Base-by-base conservation (phyloP, 306 rosid genomes). In the Prunus mira region DNA sequence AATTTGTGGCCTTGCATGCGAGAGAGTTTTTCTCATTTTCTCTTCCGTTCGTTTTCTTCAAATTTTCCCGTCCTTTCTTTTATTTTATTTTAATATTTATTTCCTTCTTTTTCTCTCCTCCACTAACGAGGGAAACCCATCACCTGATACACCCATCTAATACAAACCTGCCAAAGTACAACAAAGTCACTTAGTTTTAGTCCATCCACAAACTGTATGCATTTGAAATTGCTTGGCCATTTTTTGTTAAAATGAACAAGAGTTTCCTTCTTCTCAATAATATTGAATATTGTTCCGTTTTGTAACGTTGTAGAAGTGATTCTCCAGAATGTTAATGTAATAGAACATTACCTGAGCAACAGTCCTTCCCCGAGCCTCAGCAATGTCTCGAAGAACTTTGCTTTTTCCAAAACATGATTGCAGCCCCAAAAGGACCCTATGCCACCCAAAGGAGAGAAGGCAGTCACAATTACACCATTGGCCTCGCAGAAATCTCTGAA, bases 371-470 rank as follows among this genome's bases (percentile, higher is more conserved):
- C 78, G 79, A 12, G 67, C 77, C 47, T 83, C 77, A 0, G 89
- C 92, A 3, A 88, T 86, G 9, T 86, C 80, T 30, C 81, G 78
- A 13, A 90, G 79, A 34, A 84, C 20, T 19, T 88, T 73, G 20
- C 75, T 85, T 55, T 90, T 55, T 90, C 89, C 84, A 88, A 71
- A 2, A 88, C 88, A 3, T 86, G 84, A 47, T 85, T 86, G 3
- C 81, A 64, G 0, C 96, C 89, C 60, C 82, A 84, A 41, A 84
- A 77, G 0, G 80, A 76, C 4, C 93, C 96, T 25, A 79, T 83
- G 61, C 82, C 81, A 62, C 96, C 86, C 64, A 90, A 60, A 0
- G 93, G 93, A 3, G 91, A 90, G 57, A 45, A 90, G 0, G 91
- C 93, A 0, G 91, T 88, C 22, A 90, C 47, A 1, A 85, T 32